These are phyloP conservation scores for Aurinia saxatilis DNA, from an alignment of 345 rosid species.

Conservation along the genomic window DNA sequence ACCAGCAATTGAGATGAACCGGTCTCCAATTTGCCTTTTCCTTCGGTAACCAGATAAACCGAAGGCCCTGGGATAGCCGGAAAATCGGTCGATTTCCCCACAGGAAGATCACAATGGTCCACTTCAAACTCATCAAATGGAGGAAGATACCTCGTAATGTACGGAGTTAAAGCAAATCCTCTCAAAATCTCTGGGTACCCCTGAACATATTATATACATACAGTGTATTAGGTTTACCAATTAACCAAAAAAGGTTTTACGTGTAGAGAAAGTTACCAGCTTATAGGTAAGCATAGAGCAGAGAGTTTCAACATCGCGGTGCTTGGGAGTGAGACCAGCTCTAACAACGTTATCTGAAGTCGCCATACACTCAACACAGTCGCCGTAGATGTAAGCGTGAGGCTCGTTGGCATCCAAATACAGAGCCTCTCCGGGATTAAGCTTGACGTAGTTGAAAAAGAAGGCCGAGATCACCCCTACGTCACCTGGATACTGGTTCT, in stretches of 20 bases:
- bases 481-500: slow-evolving; percentile 73
- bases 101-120: slow-evolving; percentile 62
- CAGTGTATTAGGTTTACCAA: not conserved
- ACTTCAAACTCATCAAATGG: slow-evolving; percentile 95
- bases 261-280: slow-evolving; percentile 43
- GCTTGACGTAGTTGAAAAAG: slow-evolving; percentile 78
- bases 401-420: slow-evolving; percentile 89
- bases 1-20: slow-evolving; percentile 36
- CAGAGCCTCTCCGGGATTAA: slow-evolving; percentile 89
- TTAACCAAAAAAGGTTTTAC: not conserved
- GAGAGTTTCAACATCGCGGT: slow-evolving; percentile 76
- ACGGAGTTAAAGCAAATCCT: slow-evolving; percentile 59
- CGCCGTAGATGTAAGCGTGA: slow-evolving; percentile 86
- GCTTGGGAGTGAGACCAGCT: slow-evolving; percentile 97
- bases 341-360: slow-evolving; percentile 97
- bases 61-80: slow-evolving; percentile 77
- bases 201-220: slow-evolving; percentile 43
- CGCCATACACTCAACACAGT: slow-evolving; percentile 96
- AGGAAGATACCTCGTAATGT: slow-evolving; percentile 71
- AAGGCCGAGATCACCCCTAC: slow-evolving; percentile 82
- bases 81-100: slow-evolving; percentile 50
- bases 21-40: slow-evolving; percentile 46
- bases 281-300: slow-evolving; percentile 97
- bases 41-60: slow-evolving; percentile 48
- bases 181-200: slow-evolving; percentile 75